Conservation (phyloP, 768 basidiomycete species). For the Crepidotus variabilis region DNA sequence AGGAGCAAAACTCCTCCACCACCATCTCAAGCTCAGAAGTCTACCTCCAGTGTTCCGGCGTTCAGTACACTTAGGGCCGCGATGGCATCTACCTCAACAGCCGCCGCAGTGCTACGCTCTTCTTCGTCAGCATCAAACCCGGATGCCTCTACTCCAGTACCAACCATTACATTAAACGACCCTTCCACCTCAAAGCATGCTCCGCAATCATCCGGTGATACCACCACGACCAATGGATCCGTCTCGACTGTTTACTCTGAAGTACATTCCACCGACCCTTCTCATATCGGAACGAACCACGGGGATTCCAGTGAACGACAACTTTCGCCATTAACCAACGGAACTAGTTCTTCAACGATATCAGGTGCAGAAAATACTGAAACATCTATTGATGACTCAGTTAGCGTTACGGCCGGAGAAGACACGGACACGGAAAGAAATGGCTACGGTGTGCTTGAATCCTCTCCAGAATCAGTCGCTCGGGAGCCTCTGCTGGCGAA, state of each 20-base stretch:
- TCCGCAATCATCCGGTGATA: background rate
- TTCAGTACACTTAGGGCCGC: constrained; percentile 44
- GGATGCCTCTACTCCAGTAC: background rate
- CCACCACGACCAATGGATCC: no score
- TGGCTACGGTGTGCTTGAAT: background rate
- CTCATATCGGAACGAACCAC: background rate
- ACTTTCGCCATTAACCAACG: background rate
- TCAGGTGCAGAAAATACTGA: background rate
- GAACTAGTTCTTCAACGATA: background rate
- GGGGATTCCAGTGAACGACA: background rate
- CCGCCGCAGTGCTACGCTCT: constrained; percentile 34
- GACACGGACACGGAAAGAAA: background rate
- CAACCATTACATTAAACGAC: background rate
- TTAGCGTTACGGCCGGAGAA: background rate
- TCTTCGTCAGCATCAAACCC: constrained; percentile 10
- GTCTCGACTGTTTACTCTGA: background rate
- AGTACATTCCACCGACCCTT: background rate
- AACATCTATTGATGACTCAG: background rate
- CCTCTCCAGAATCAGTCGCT: background rate
- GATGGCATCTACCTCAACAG: constrained; percentile 42
- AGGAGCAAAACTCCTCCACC: constrained; percentile 35
- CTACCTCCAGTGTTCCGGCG: constrained; percentile 20
- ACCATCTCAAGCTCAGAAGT: constrained; percentile 20
- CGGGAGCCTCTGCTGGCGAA: background rate
- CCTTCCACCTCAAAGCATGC: background rate